Base-by-base conservation (phyloP, 2,329 filamentous ascomycete species). In the Rachicladosporium sp. region DNA sequence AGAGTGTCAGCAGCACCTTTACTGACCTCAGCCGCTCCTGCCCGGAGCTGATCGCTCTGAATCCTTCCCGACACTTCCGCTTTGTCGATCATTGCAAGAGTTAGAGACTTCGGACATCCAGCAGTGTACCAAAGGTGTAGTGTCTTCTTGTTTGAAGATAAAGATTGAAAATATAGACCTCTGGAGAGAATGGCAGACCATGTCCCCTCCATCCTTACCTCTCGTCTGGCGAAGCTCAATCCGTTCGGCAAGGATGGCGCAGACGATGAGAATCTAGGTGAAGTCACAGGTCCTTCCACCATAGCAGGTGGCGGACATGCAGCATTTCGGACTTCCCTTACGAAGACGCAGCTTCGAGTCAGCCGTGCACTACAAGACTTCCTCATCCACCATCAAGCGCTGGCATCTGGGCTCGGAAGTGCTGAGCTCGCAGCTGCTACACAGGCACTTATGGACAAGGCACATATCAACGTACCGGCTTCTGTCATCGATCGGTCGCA, bases 271-370 rank as follows among this genome's bases (percentile, higher is more conserved):
- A 69, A 76, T 27, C 51, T 60, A 23, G 73, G 73, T 41, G 69
- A 76, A 42, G 63, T 64, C 36, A 67, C 74, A 43, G 69, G 73
- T 47, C 52, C 48, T 21, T 52, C 56, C 23, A 62, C 61, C 4
- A 57, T 79, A 8, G 77, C 73, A 2, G 74, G 76, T 27, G 74
- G 75, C n/a, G 74, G 74, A 33, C 74, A 74, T 53, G 65, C 65
- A 51, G 64, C 66, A n/a, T 66, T 67, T 30, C 56, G 60, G 37
- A 67, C 66, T 9, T 59, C 63, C 27, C 55, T 65, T 39, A 68
- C 68, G 7, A 71, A 71, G 44, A 65, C 67, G 32, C 63, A 73
- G 40, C 66, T 82, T 19, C 65, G 70, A 37, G 71, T 81, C 47
- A 80, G 76, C 60, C 64, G 66, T 43, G 71, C 74, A 0, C 54